phyloP scores from a whole-genome alignment of 345 rosid species.

The Noccaea bulbosa region DNA sequence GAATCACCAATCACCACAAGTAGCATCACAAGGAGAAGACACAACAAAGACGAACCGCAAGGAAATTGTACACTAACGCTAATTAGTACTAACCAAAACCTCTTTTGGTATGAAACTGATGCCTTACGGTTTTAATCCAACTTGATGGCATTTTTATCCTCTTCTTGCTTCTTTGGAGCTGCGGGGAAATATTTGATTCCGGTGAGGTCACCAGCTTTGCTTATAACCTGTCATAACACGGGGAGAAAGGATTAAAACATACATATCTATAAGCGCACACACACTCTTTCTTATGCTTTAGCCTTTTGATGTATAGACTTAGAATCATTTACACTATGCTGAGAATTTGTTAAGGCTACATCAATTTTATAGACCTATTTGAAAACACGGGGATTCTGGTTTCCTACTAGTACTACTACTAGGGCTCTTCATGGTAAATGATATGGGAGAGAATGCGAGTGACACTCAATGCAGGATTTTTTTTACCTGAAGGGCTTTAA shows the following conservation, averaged over 20 bases:
- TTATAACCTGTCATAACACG: conserved; percentile 60
- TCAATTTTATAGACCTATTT: not conserved
- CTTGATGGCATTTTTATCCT: conserved; percentile 42
- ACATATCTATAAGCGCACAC: not conserved
- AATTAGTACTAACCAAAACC: conserved; percentile 20
- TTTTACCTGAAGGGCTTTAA: conserved; percentile 70
- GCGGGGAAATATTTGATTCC: conserved; percentile 89
- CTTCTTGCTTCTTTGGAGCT: conserved; percentile 62
- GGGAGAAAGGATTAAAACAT: not conserved
- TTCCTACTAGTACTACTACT: not conserved
- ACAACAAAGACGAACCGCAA: conserved; percentile 11
- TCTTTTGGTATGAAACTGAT: conserved; percentile 25
- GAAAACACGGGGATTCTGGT: not conserved
- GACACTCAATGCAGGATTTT: not conserved
- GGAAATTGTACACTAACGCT: conserved; percentile 28
- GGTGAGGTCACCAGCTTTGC: conserved; percentile 74
- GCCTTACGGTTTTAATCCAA: conserved; percentile 39
- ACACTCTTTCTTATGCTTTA: not conserved
- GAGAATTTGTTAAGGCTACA: conserved; percentile 1
- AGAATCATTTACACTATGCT: not conserved
- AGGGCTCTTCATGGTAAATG: not conserved
- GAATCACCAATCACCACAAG: conserved; percentile 14
- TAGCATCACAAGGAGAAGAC: not conserved
- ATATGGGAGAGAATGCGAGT: conserved; percentile 1
- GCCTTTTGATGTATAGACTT: conserved; percentile 1